Evolutionary conservation across 352 stramenopile genomes (phyloP).

Genomic region (Blastocystis sp.): DNA sequence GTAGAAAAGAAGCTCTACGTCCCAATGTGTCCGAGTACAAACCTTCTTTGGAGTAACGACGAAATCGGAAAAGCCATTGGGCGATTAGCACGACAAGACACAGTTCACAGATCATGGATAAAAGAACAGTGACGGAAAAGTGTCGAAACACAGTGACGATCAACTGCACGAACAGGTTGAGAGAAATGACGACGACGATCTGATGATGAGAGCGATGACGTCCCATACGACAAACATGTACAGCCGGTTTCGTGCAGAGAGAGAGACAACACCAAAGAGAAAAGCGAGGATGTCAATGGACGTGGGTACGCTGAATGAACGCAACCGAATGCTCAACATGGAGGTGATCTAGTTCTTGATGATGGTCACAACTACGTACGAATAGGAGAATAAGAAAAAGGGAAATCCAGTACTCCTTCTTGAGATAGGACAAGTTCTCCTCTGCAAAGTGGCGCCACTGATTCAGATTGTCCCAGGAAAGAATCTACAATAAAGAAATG

Average conservation of each 20-base stretch:
- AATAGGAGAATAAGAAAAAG: background rate
- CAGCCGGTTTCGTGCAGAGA: background rate
- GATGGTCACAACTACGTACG: background rate
- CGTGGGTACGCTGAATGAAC: background rate
- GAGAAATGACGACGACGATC: background rate
- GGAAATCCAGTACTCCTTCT: conserved; percentile 18
- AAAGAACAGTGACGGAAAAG: background rate
- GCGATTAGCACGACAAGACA: background rate
- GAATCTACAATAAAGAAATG: conserved; percentile 4
- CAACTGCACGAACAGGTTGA: background rate
- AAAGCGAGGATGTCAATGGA: background rate
- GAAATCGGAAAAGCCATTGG: background rate
- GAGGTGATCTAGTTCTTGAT: background rate
- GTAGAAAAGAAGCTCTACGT: conserved; percentile 12
- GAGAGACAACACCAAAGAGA: conserved; percentile 3
- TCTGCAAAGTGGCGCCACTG: conserved; percentile 9
- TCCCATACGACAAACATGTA: background rate
- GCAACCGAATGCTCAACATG: background rate
- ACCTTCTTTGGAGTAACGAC: background rate
- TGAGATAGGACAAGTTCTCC: background rate
- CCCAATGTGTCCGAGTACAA: background rate
- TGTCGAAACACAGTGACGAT: background rate
- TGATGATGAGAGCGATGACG: background rate
- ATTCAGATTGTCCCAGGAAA: conserved; percentile 44
- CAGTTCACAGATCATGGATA: conserved; percentile 1